Evolutionary conservation across 176 grass and related monocot genomes (phyloP), one percentile per base, ranked within the genome.

Genomic region (Avena insularis): DNA sequence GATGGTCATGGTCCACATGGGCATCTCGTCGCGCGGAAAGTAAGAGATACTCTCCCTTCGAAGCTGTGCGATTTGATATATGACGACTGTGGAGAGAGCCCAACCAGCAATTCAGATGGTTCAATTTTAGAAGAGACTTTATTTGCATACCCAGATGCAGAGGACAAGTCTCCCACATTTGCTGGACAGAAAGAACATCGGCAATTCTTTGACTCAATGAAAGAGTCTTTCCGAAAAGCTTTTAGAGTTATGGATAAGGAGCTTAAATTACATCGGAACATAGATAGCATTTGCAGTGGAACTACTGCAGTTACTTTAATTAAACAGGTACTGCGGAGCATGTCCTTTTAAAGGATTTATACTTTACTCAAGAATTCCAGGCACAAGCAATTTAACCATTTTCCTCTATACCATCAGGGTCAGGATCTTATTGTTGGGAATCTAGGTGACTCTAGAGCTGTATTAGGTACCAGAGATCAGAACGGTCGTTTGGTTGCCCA

Each of bases 1-100:
- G 95, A 98, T 36, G 95, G 95, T 20, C 95, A 98, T 71, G 95
- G 95, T 45, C 95, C 95, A 79, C 89, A 92, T 85, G 95, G 95
- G 45, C 95, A 98, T 93, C 83, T 95, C 11, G 86, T 98, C 11
- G 93, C 95, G 12, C 87, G 88, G 64, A 98, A 91, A 89, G 93
- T 98, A 73, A 93, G 95, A 88, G 92, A 98, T 69, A 89, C 61
- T 86, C 93, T 95, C 25, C 95, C 95, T 89, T 77, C 43, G 1
- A 98, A 95, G 72, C 72, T 98, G 43, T 79, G 81, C 79, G 79
- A 88, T 75, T 90, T 89, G 78, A 89, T 89, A 84, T 73, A 88
- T 40, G 59, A 89, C 2, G 90, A 92, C 77, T 87, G 43, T 81
- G 88, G 87, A 27, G 95, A 89, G 61, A 88, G 60, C 51, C 85